phyloP scores from a whole-genome alignment of 2,329 filamentous ascomycete genomes.

The Colletotrichum lini region DNA sequence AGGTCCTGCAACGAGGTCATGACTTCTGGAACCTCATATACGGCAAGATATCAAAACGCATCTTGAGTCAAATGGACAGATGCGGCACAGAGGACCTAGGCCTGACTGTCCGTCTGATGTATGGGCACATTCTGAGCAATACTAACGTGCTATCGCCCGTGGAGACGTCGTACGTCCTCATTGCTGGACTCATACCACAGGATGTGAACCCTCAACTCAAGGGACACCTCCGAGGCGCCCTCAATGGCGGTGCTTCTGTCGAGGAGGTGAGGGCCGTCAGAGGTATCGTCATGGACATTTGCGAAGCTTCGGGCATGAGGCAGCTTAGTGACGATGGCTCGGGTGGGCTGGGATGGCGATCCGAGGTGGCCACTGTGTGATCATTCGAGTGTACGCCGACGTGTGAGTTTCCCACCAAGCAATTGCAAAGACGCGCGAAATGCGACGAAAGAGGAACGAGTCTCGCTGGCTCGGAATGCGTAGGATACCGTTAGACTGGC shows the following conservation, averaged over 20 bases:
- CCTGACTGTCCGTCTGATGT: conserved; percentile 62
- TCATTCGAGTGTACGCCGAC: background rate
- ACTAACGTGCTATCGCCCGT: conserved; percentile 58
- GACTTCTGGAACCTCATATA: conserved; percentile 64
- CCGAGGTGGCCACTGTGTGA: conserved; percentile 59
- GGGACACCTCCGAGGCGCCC: conserved; percentile 64
- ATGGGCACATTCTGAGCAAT: conserved; percentile 65
- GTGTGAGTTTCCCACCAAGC: background rate
- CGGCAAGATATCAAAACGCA: conserved; percentile 62
- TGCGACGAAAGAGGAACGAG: background rate
- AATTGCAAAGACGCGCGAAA: background rate
- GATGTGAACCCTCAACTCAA: conserved; percentile 69
- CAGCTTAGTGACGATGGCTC: conserved; percentile 51
- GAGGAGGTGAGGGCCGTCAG: conserved; percentile 65
- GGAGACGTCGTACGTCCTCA: conserved; percentile 67
- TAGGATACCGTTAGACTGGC: background rate
- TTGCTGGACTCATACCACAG: conserved; percentile 66
- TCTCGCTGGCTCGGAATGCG: background rate
- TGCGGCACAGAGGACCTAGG: conserved; percentile 66
- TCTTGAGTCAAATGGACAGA: conserved; percentile 64
- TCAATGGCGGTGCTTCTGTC: conserved; percentile 64
- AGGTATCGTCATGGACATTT: conserved; percentile 61
- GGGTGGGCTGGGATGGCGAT: conserved; percentile 63
- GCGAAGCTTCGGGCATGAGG: conserved; percentile 62
- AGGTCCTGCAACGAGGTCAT: conserved; percentile 60